Evolutionary conservation across 106 monocot species (phyloP).

Genomic region (Dendrobium chrysotoxum): DNA sequence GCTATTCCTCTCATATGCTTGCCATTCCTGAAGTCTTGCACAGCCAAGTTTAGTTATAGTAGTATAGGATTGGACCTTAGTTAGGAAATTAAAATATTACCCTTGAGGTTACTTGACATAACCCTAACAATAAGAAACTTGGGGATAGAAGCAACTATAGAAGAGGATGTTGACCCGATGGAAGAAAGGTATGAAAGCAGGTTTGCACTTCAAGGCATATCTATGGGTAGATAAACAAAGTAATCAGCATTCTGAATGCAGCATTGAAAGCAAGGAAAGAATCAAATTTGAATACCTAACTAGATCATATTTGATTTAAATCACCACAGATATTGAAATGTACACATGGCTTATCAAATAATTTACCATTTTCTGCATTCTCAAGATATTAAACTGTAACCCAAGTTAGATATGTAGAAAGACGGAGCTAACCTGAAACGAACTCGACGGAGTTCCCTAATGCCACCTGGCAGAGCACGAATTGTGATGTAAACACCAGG

Average conservation of each 20-base stretch:
- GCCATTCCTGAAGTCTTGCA: not conserved
- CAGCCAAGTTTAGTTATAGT: not conserved
- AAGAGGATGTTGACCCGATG: not conserved
- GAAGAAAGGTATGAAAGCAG: not conserved
- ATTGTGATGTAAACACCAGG: conserved; percentile 97
- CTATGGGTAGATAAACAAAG: not conserved
- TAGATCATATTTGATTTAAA: not conserved
- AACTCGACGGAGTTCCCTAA: conserved; percentile 84
- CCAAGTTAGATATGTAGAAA: not conserved
- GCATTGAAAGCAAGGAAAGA: not conserved
- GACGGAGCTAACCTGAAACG: conserved; percentile 64
- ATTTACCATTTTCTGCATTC: not conserved
- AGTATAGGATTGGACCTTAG: not conserved
- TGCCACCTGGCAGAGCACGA: conserved; percentile 62
- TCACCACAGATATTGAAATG: not conserved
- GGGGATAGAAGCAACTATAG: not conserved
- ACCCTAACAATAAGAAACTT: not conserved
- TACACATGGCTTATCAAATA: not conserved
- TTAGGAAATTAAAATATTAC: not conserved
- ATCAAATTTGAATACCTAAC: not conserved
- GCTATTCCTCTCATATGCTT: not conserved
- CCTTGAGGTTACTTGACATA: not conserved
- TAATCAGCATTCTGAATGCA: not conserved
- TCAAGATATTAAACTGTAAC: not conserved
- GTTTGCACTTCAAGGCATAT: not conserved